Percentiles rank a stretch among this genome's conserved stretches.
Evolutionary conservation across 768 basidiomycete genomes (phyloP).

Genomic region (Daedaleopsis nitida): DNA sequence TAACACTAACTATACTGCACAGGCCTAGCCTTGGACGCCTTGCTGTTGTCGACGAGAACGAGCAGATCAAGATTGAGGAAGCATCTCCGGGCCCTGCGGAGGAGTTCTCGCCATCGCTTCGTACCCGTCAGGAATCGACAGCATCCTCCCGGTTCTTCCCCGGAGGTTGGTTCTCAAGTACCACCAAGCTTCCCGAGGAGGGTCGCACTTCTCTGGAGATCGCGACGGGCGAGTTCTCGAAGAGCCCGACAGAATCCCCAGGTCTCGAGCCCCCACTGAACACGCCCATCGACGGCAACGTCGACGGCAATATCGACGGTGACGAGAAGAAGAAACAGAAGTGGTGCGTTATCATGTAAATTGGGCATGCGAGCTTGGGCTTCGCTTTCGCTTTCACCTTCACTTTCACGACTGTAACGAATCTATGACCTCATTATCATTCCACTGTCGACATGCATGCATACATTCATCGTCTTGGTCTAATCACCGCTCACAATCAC

Average conservation of each 20-base stretch:
- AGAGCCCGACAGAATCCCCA: constrained; percentile 12
- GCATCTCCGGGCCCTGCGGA: constrained; percentile 10
- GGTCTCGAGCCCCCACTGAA: constrained; percentile 23
- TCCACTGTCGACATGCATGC: constrained; percentile 14
- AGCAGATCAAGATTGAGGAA: constrained; percentile 22
- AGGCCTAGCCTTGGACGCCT: constrained; percentile 29
- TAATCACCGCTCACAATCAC: constrained; percentile 18
- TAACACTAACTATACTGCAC: neutral
- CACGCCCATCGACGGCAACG: constrained; percentile 22
- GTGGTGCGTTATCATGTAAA: constrained; percentile 35
- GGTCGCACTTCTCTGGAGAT: constrained; percentile 51
- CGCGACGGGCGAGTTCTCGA: constrained; percentile 50
- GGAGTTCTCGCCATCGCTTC: constrained; percentile 24
- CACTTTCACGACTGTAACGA: constrained; percentile 22
- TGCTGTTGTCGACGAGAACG: constrained; percentile 24
- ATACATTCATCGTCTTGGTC: constrained; percentile 13
- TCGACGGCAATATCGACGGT: constrained; percentile 17
- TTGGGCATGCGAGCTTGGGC: neutral
- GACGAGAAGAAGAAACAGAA: constrained; percentile 26
- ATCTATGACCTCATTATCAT: constrained; percentile 14
- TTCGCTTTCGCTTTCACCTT: neutral
- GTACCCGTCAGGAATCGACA: constrained; percentile 50
- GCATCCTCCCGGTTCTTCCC: constrained; percentile 61
- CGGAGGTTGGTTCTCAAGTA: constrained; percentile 49
- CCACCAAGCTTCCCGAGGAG: constrained; percentile 41